Percentiles rank a stretch among this genome's conserved stretches.
These are phyloP conservation scores for Xerocomus spinulosus DNA, from an alignment of 768 basidiomycete genomes.

Conservation along the genomic window DNA sequence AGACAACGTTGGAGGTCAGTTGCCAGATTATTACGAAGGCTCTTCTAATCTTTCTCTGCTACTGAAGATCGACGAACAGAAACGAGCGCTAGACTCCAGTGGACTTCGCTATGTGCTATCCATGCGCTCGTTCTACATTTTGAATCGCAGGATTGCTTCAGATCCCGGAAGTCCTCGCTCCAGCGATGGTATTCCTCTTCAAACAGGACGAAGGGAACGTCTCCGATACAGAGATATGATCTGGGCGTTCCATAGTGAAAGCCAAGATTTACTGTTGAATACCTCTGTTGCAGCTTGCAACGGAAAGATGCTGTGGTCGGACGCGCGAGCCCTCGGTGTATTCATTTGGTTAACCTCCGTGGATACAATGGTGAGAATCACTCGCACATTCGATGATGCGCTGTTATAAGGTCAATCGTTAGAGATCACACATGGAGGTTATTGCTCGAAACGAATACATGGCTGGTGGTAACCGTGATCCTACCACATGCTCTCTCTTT, in stretches of 20 bases:
- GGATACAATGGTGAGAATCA: constrained; percentile 65
- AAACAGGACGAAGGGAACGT: constrained; percentile 63
- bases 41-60: constrained; percentile 1
- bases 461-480: constrained; percentile 82
- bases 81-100: constrained; percentile 85
- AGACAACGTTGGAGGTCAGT: constrained; percentile 78
- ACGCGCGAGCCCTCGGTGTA: constrained; percentile 82
- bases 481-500: constrained; percentile 81
- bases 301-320: constrained; percentile 85
- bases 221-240: constrained; percentile 91
- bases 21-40: background rate
- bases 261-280: constrained; percentile 75
- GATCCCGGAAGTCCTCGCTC: constrained; percentile 44
- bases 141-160: constrained; percentile 60
- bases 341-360: constrained; percentile 82
- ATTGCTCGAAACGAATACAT: constrained; percentile 94
- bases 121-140: constrained; percentile 86
- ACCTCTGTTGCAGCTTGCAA: constrained; percentile 69
- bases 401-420: constrained; percentile 4
- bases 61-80: constrained; percentile 79
- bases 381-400: background rate
- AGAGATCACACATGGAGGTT: constrained; percentile 80
- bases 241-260: constrained; percentile 96
- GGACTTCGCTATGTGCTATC: constrained; percentile 91
- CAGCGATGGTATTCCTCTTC: constrained; percentile 37